These are phyloP conservation scores for Eugenia klotzschiana DNA, from an alignment of 441 rosid genomes.

Conservation along the genomic window DNA sequence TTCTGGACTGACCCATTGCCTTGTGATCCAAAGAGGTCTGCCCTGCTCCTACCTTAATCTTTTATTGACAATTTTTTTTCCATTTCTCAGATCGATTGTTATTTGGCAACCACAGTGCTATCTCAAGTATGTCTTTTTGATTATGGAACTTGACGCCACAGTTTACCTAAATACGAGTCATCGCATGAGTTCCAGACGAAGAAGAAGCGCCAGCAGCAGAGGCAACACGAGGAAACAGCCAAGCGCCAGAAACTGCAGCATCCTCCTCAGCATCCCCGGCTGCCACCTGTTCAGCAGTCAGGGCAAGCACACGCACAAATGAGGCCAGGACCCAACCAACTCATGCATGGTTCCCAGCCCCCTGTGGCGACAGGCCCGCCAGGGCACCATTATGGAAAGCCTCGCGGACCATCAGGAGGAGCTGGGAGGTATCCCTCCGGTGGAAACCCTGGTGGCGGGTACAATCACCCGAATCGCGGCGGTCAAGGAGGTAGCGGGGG, in stretches of 20 bases:
- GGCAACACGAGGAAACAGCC: slow-evolving; percentile 79
- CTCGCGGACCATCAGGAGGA: slow-evolving; percentile 69
- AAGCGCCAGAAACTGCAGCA: slow-evolving; percentile 83
- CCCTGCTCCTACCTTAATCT: neutral
- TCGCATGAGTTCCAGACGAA: slow-evolving; percentile 98
- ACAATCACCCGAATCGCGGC: slow-evolving; percentile 6
- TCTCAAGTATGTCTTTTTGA: neutral
- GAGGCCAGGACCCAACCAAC: slow-evolving; percentile 75
- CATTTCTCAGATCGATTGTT: neutral
- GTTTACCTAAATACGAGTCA: slow-evolving; percentile 86
- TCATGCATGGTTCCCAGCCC: slow-evolving; percentile 49
- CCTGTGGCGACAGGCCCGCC: slow-evolving; percentile 60
- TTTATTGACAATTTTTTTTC: neutral
- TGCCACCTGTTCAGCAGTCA: slow-evolving; percentile 75
- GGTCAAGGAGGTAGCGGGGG: slow-evolving; percentile 6
- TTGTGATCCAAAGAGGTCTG: slow-evolving; percentile 87
- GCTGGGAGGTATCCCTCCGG: slow-evolving; percentile 57
- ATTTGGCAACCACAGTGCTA: neutral
- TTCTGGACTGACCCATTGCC: slow-evolving; percentile 97
- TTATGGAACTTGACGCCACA: slow-evolving; percentile 7
- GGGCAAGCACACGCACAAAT: slow-evolving; percentile 62
- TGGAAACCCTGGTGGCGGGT: slow-evolving; percentile 32
- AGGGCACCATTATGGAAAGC: slow-evolving; percentile 49
- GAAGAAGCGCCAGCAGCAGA: slow-evolving; percentile 88
- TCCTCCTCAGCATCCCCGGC: slow-evolving; percentile 63